Evolutionary conservation across 2,329 filamentous ascomycete genomes (phyloP).

Genomic region (Pestalotiopsis sp.): DNA sequence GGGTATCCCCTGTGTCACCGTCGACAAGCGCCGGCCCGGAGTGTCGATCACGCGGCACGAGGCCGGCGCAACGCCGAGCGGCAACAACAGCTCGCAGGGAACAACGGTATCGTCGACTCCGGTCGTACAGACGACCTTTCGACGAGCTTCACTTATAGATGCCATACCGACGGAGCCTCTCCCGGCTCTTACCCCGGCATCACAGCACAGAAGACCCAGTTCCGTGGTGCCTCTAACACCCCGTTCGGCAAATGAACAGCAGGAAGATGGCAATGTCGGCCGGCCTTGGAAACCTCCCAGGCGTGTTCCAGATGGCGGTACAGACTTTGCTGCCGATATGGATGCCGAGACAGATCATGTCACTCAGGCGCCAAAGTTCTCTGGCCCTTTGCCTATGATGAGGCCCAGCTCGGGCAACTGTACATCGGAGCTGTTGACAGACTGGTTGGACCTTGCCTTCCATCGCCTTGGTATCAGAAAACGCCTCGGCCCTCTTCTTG

Average conservation of each 20-base stretch:
- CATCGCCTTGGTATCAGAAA: constrained; percentile 10
- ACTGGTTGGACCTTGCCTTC: constrained; percentile 16
- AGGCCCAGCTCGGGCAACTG: constrained; percentile 5
- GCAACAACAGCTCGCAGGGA: not conserved
- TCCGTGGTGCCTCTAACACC: not conserved
- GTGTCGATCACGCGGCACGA: constrained; percentile 10
- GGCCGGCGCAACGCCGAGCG: constrained; percentile 5
- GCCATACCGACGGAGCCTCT: not conserved
- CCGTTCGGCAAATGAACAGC: not conserved
- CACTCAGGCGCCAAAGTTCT: constrained; percentile 26
- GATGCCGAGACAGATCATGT: constrained; percentile 7
- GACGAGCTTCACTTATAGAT: not conserved
- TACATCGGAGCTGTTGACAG: constrained; percentile 14
- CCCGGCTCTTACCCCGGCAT: not conserved
- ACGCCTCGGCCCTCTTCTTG: not conserved
- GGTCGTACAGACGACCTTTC: not conserved
- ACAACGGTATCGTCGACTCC: not conserved
- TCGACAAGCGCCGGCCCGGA: constrained; percentile 16
- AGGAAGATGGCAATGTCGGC: not conserved
- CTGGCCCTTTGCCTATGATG: constrained; percentile 23
- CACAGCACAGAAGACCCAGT: constrained; percentile 5
- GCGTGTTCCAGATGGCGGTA: not conserved
- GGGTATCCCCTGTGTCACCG: constrained; percentile 15
- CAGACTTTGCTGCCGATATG: not conserved
- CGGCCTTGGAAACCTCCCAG: not conserved